Percentiles rank a stretch among this genome's conserved stretches.
Conservation (phyloP, 1,284 basidiomycete species). For the Irpex sp. region DNA sequence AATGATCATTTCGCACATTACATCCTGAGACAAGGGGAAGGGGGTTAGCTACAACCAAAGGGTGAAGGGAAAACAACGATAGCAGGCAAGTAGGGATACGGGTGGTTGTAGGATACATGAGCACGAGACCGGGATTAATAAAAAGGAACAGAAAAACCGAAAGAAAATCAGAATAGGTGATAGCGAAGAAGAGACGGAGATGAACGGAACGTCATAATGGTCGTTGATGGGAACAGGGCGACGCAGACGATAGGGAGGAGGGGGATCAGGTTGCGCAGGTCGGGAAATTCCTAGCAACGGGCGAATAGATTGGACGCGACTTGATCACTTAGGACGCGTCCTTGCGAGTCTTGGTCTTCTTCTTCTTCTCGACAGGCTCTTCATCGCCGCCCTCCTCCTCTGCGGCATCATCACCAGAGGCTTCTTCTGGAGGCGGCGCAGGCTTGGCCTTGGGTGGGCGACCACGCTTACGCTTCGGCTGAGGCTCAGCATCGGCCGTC, state of each 20-base stretch:
- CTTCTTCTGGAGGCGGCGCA: conserved; percentile 22
- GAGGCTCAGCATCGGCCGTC: conserved; percentile 43
- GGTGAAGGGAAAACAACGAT: conserved; percentile 10
- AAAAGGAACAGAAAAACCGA: neutral
- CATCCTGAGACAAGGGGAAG: conserved; percentile 9
- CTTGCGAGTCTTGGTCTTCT: conserved; percentile 72
- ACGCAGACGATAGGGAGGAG: neutral
- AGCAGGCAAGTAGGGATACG: conserved; percentile 13
- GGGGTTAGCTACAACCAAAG: conserved; percentile 13
- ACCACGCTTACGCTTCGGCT: conserved; percentile 63
- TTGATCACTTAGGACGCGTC: conserved; percentile 21
- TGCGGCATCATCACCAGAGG: conserved; percentile 36
- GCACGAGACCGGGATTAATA: neutral
- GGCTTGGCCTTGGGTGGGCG: conserved; percentile 70
- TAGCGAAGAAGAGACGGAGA: neutral
- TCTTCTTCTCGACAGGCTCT: conserved; percentile 48
- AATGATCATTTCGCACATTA: conserved; percentile 15
- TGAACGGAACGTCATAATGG: conserved; percentile 10
- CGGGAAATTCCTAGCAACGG: neutral
- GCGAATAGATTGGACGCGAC: neutral
- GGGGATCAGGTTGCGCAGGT: neutral
- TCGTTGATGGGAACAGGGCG: conserved; percentile 4
- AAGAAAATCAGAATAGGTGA: neutral
- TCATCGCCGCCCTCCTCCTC: conserved; percentile 28
- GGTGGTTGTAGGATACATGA: conserved; percentile 15